These are phyloP conservation scores for Clathrus columnatus DNA, from an alignment of 768 basidiomycete species.

Conservation along the genomic window DNA sequence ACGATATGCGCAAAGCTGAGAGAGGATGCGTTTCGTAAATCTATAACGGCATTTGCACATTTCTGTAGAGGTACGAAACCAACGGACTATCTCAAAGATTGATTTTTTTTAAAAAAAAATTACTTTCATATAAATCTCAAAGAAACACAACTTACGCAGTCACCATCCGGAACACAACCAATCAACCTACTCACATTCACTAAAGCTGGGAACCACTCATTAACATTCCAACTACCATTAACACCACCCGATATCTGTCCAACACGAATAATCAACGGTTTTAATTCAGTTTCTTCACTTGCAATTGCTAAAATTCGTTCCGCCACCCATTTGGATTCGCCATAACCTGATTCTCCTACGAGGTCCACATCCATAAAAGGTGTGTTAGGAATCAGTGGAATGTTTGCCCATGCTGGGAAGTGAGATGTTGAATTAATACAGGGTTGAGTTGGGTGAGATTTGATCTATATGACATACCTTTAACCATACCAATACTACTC, in stretches of 20 bases:
- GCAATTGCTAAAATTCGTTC: constrained; percentile 13
- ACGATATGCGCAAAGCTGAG: constrained; percentile 16
- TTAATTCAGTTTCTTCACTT: constrained; percentile 15
- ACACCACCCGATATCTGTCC: constrained; percentile 14
- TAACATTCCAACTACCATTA: constrained; percentile 14
- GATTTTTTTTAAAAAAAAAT: no score
- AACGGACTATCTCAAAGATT: constrained; percentile 15
- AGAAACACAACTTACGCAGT: constrained; percentile 11
- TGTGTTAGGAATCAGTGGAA: constrained; percentile 8
- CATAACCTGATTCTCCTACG: constrained; percentile 21
- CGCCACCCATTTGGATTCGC: constrained; percentile 14
- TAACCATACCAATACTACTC: constrained; percentile 9
- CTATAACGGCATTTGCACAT: constrained; percentile 18
- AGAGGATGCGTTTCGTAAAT: constrained; percentile 16
- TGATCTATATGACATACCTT: not conserved
- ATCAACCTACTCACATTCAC: constrained; percentile 1
- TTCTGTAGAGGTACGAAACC: constrained; percentile 20
- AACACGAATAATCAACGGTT: constrained; percentile 16
- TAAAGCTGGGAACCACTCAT: constrained; percentile 15
- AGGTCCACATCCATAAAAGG: constrained; percentile 1
- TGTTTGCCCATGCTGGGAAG: constrained; percentile 14
- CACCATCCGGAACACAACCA: constrained; percentile 1
- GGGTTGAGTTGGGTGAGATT: no score
- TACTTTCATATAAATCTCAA: no score
- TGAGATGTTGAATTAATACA: not conserved